A percentile compares a stretch with the other conserved stretches of the same genome.
Evolutionary conservation across 2,329 filamentous ascomycete genomes (phyloP).

Genomic region (Colletotrichum sublineola): DNA sequence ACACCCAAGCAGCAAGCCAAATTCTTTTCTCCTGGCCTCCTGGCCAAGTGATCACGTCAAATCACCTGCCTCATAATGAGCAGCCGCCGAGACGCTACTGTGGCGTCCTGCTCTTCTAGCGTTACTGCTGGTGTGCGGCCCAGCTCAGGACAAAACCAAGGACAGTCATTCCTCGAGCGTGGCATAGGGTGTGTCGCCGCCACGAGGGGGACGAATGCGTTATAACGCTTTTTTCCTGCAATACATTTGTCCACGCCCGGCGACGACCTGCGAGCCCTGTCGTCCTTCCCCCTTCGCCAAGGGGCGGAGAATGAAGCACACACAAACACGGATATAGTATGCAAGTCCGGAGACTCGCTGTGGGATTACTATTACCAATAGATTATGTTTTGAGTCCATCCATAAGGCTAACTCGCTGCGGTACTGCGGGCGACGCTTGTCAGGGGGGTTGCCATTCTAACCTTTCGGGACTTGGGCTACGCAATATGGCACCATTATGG

Average conservation of each 20-base stretch:
- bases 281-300: constrained; percentile 2
- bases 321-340: neutral
- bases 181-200: constrained; percentile 9
- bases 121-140: constrained; percentile 30
- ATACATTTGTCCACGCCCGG: constrained; percentile 34
- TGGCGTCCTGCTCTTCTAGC: constrained; percentile 18
- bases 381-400: constrained; percentile 30
- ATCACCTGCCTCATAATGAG: neutral
- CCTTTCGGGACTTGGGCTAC: constrained; percentile 36
- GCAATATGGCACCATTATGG: constrained; percentile 39
- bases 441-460: constrained; percentile 16
- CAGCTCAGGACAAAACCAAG: constrained; percentile 23
- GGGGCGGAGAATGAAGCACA: neutral
- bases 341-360: constrained; percentile 5
- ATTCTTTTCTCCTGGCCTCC: neutral
- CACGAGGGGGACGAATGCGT: constrained; percentile 19
- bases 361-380: constrained; percentile 28
- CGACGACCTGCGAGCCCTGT: constrained; percentile 21
- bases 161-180: constrained; percentile 19
- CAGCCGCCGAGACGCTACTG: constrained; percentile 32
- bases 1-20: neutral
- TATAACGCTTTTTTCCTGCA: constrained; percentile 22
- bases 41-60: neutral
- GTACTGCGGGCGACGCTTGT: constrained; percentile 36
- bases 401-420: constrained; percentile 40